Evolutionary conservation across 495 filamentous ascomycete species (phyloP).

Genomic region (Penicillium angulare): DNA sequence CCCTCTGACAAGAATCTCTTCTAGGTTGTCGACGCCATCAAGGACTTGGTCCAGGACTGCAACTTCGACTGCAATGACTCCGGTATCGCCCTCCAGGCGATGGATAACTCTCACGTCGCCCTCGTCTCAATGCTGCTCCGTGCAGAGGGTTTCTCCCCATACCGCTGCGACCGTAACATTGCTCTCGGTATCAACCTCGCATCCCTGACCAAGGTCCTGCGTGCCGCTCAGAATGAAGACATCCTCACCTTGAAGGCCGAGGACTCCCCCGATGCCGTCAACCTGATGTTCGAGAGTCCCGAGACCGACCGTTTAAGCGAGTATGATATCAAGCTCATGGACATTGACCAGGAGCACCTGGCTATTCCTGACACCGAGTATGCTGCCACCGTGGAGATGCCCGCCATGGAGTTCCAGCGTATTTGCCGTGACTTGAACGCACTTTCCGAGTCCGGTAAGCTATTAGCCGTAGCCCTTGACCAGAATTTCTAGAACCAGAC

Average conservation of each 20-base stretch:
- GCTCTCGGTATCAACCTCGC: constrained; percentile 95
- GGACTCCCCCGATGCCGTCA: constrained; percentile 91
- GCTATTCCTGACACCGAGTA: constrained; percentile 99
- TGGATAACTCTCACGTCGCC: constrained; percentile 99
- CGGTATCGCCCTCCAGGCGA: constrained; percentile 95
- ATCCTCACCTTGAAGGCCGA: constrained; percentile 96
- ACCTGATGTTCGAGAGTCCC: constrained; percentile 91
- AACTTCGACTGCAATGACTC: constrained; percentile 99
- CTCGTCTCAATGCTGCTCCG: constrained; percentile 98
- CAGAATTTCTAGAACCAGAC: not conserved
- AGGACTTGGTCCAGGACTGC: constrained; percentile 98
- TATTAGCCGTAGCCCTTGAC: not conserved
- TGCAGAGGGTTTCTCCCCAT: constrained; percentile 91
- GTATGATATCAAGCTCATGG: constrained; percentile 99
- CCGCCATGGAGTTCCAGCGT: constrained; percentile 84
- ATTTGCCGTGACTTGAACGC: constrained; percentile 90
- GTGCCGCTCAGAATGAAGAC: constrained; percentile 91
- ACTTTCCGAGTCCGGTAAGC: constrained; percentile 88
- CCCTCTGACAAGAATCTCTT: not conserved
- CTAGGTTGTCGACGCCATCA: constrained; percentile 98
- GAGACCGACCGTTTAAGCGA: constrained; percentile 90
- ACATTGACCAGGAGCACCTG: constrained; percentile 99
- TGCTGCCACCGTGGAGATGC: constrained; percentile 86
- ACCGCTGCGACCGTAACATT: constrained; percentile 98
- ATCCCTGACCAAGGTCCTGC: constrained; percentile 96